A percentile compares a stretch with the other conserved stretches of the same genome.
Conservation (phyloP, 345 rosid genomes). For the Eucalyptus microcorys region DNA sequence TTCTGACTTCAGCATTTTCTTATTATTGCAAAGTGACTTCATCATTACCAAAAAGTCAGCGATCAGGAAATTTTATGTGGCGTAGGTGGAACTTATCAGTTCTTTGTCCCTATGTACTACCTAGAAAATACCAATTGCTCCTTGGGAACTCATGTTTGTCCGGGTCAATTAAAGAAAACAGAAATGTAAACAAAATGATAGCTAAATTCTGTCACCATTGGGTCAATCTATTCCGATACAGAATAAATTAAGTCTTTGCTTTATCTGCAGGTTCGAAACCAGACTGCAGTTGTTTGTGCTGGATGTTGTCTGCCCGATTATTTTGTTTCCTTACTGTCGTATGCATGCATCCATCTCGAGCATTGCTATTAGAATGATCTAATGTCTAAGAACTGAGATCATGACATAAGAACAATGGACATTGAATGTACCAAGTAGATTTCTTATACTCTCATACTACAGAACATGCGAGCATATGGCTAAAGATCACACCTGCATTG, state of each 20-base stretch:
- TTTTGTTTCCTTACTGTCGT: not conserved
- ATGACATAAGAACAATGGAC: not conserved
- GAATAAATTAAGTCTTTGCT: not conserved
- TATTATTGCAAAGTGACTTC: not conserved
- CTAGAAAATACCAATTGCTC: not conserved
- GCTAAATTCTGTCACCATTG: not conserved
- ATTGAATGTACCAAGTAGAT: not conserved
- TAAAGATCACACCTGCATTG: conserved; percentile 50
- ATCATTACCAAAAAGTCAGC: not conserved
- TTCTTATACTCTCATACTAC: not conserved
- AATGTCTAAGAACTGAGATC: not conserved
- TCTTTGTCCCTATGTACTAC: not conserved
- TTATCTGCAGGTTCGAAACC: not conserved
- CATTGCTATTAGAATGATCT: not conserved
- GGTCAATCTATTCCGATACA: not conserved
- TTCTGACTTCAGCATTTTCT: not conserved
- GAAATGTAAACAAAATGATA: not conserved
- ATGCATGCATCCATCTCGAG: not conserved
- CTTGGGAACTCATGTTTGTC: not conserved
- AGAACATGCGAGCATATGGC: not conserved
- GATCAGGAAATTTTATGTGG: not conserved
- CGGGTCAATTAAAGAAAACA: not conserved
- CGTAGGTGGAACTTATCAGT: not conserved
- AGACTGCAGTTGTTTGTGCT: not conserved
- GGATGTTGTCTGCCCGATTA: not conserved